Base-by-base conservation (phyloP, 805 yeast genomes). In the Nakazawaea ishiwadae region DNA sequence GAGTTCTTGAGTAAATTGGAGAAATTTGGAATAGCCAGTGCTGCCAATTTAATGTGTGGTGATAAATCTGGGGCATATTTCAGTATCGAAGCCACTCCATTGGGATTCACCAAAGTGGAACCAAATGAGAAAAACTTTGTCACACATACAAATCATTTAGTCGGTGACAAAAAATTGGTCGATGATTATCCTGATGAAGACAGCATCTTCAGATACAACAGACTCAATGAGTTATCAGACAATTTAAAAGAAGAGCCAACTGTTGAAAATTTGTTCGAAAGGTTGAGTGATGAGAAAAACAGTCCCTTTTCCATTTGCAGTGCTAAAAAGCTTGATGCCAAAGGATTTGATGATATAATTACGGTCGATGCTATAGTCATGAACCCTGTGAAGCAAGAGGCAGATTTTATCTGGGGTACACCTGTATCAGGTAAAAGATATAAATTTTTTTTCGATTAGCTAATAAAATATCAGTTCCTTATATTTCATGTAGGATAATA, bases 101-200 rank as follows among this genome's bases (percentile, higher is more conserved):
- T 32, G 7, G 53, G 52, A 1, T 37, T 47, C 37, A 47, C 43
- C 11, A 31, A 42, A 4, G 35, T 52, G 5, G 18, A 36, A 7
- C 52, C 56, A 12, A 44, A 44, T 10, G 35, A 24, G 6, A 37
- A 31, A 6, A 28, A 44, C 5, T 45, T 40, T n/a, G 54, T 49
- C 7, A 37, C 42, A 16, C 60, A 56, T 38, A 52, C 60, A 9
- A 56, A 56, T 37, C 60, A 56, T 39, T 32, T 40, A 4, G 39
- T 40, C 17, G 44, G 34, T 7, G 39, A 33, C 8, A 24, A 30
- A n/a, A 40, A 32, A 19, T 18, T 18, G 11, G 39, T 46, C n/a
- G 27, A 21, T 9, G 49, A 46, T 7, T 33, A 11, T 3, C 55
- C 55, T 19, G 34, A 45, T 14, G 37, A 46, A 16, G 49, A 50